Percentiles rank a stretch among this genome's conserved stretches.
Conservation (phyloP, 805 yeast genomes). For the Yarrowia sp. region DNA sequence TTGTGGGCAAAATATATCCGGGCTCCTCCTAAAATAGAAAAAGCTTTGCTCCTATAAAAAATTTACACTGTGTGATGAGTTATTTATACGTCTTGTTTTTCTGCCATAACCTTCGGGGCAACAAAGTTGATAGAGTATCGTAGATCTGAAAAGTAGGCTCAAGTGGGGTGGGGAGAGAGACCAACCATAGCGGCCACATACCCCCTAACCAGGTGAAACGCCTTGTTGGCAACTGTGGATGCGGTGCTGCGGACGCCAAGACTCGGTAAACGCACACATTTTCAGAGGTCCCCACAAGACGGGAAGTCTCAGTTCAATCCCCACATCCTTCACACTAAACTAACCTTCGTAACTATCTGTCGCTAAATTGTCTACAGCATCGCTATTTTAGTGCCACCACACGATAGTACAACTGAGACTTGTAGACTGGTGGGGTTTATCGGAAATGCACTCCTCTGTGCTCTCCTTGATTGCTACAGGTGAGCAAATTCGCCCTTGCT, state of each 20-base stretch:
- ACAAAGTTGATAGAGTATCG: background rate
- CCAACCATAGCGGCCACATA: background rate
- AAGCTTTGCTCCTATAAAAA: too few species aligned
- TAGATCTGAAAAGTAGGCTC: background rate
- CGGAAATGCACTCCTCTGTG: too few species aligned
- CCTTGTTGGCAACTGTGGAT: too few species aligned
- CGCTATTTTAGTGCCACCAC: too few species aligned
- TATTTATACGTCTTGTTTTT: background rate
- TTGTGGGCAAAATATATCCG: background rate
- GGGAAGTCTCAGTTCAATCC: slow-evolving; percentile 6
- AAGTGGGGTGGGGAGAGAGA: background rate
- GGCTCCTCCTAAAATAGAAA: background rate
- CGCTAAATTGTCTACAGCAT: too few species aligned
- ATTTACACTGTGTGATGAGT: background rate
- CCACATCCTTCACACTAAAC: background rate
- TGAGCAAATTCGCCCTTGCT: too few species aligned
- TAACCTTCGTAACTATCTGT: background rate
- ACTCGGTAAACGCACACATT: background rate
- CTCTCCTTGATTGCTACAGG: too few species aligned
- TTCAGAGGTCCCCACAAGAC: background rate
- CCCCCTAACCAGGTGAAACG: too few species aligned
- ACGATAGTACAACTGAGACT: too few species aligned
- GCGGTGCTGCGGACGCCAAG: background rate
- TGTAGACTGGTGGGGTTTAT: too few species aligned
- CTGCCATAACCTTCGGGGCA: background rate